Evolutionary conservation across 805 yeast genomes (phyloP).

Genomic region (Saccharomyces cerevisiae): DNA sequence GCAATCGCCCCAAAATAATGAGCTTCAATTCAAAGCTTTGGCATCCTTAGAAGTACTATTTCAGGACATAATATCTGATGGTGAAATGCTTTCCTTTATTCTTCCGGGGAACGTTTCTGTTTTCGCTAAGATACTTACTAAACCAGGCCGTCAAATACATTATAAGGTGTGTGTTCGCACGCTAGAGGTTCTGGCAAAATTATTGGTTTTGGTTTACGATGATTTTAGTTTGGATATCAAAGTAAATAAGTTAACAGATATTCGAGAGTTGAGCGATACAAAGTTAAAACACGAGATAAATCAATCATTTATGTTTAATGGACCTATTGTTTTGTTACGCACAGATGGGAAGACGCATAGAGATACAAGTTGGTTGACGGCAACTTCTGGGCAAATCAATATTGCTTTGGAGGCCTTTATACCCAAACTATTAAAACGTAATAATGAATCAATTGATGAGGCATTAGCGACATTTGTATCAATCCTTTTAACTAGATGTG

Average conservation of each 20-base stretch:
- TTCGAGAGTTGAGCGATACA: not conserved
- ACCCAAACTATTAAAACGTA: slow-evolving; percentile 19
- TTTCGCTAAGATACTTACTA: slow-evolving; percentile 33
- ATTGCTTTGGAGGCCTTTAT: slow-evolving; percentile 36
- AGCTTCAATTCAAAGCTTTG: slow-evolving; percentile 30
- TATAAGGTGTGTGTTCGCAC: slow-evolving; percentile 30
- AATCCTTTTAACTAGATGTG: slow-evolving; percentile 9
- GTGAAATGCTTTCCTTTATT: slow-evolving; percentile 41
- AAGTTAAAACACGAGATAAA: not conserved
- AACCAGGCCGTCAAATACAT: slow-evolving; percentile 31
- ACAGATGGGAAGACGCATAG: slow-evolving; percentile 27
- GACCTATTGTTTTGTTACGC: not conserved
- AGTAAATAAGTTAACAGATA: not conserved
- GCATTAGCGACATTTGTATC: slow-evolving; percentile 12
- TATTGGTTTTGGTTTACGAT: slow-evolving; percentile 34
- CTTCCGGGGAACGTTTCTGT: slow-evolving; percentile 46
- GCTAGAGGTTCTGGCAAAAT: slow-evolving; percentile 25
- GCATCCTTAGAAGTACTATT: slow-evolving; percentile 32
- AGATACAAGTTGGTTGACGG: slow-evolving; percentile 46
- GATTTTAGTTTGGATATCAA: slow-evolving; percentile 33
- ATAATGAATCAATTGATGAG: slow-evolving; percentile 12
- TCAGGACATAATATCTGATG: slow-evolving; percentile 33
- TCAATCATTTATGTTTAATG: not conserved
- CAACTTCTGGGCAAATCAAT: slow-evolving; percentile 43
- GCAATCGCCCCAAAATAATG: slow-evolving; percentile 19